Conservation (phyloP, 169 alveolate species). For the Ichthyophthirius multifiliis region DNA sequence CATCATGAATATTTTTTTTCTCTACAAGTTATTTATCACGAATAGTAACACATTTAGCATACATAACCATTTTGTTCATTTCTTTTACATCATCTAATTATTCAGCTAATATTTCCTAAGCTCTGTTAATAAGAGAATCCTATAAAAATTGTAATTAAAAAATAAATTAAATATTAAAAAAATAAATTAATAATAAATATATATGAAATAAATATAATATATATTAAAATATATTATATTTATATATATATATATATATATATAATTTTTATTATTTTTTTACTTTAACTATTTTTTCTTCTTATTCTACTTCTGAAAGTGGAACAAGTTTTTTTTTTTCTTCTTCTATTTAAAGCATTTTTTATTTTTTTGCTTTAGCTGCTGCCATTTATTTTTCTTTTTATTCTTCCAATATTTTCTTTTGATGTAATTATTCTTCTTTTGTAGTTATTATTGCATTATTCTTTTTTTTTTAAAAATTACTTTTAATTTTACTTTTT, state of each 20-base stretch:
- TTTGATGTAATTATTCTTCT: slow-evolving; percentile 36
- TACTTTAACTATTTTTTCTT: slow-evolving; percentile 36
- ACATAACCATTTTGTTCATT: slow-evolving; percentile 67
- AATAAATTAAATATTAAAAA: background rate
- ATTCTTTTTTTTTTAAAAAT: slow-evolving; percentile 21
- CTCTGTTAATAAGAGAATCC: slow-evolving; percentile 11
- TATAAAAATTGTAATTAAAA: slow-evolving; percentile 3
- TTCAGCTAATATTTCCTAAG: slow-evolving; percentile 41
- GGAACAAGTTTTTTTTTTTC: slow-evolving; percentile 51
- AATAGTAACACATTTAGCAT: slow-evolving; percentile 62
- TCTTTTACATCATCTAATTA: slow-evolving; percentile 70
- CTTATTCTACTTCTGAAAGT: slow-evolving; percentile 22
- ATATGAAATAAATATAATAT: no score
- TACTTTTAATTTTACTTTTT: background rate
- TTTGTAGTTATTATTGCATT: slow-evolving; percentile 46
- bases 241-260: no score
- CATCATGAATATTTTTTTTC: slow-evolving; percentile 50
- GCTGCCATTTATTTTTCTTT: slow-evolving; percentile 43
- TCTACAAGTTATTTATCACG: slow-evolving; percentile 68
- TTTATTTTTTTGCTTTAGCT: slow-evolving; percentile 39
- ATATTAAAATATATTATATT: no score
- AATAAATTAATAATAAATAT: no score
- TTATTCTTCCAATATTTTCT: slow-evolving; percentile 42
- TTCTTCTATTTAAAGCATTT: slow-evolving; percentile 47
- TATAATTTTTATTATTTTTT: no score